A percentile compares a stretch with the other conserved stretches of the same genome.
Evolutionary conservation across 345 rosid species (phyloP).

Genomic region (Eucalyptus albens): DNA sequence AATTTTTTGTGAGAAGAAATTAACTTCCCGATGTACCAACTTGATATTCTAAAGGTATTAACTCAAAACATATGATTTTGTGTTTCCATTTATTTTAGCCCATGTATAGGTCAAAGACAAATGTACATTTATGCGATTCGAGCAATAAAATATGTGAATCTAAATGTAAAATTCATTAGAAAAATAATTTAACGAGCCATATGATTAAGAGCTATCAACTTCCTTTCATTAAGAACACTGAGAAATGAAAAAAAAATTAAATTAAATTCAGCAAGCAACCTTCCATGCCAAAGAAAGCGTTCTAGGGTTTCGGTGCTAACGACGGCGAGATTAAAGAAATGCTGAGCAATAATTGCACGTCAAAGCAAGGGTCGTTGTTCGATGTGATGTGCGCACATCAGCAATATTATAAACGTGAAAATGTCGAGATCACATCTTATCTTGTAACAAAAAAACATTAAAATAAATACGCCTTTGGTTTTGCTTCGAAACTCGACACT

Average conservation of each 20-base stretch:
- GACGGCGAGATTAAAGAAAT: not conserved
- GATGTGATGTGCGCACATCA: not conserved
- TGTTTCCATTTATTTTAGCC: not conserved
- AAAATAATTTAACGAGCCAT: not conserved
- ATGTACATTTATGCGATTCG: accelerated
- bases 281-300: not conserved
- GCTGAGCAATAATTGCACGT: not conserved
- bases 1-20: not conserved
- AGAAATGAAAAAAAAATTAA: not conserved
- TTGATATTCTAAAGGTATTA: not conserved
- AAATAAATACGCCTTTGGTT: not conserved
- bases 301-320: not conserved
- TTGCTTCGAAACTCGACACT: not conserved
- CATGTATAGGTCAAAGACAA: not conserved
- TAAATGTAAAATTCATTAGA: not conserved
- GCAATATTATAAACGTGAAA: not conserved
- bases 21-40: accelerated
- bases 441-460: not conserved
- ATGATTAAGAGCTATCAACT: not conserved
- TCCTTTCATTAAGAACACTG: accelerated
- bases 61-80: not conserved
- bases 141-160: not conserved
- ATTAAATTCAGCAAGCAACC: not conserved
- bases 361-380: not conserved
- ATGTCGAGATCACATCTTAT: not conserved